Base-by-base conservation (phyloP, 768 basidiomycete species). In the Rubroboletus satanas region DNA sequence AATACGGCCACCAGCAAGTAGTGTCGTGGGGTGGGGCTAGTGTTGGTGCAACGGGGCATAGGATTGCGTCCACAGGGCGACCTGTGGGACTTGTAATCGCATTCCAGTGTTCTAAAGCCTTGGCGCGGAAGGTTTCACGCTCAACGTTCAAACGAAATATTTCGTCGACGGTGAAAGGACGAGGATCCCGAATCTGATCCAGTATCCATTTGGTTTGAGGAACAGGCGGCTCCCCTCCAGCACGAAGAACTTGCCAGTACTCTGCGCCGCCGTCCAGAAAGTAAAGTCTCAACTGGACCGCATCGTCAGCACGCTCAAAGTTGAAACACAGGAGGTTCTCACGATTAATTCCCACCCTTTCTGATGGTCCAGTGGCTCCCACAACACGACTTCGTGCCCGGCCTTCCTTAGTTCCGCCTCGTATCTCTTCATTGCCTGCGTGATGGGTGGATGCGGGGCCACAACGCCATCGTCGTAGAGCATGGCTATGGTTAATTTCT, bases 391-490 rank as follows among this genome's bases (percentile, higher is more conserved):
- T 47, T 82, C 76, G 60, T 82, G 81, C 5, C 80, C 80, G 4
- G 77, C 78, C 26, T 64, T 70, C 52, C 70, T 56, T 37, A 82
- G 63, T 17, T 73, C 75, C 15, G 71, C 61, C 56, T 73, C 75
- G 48, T 71, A 70, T 45, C 59, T 60, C 52, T 74, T 64, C 58
- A 83, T 56, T 18, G 75, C 80, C 31, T 72, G 67, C 0, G 62
- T 57, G 35, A 81, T 72, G 1, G 80, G 80, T 37, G 81, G 79
- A 50, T 79, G 77, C 33, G 80, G 80, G 47, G 64, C 64, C 31
- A 80, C 81, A 31, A 77, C 73, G 8, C 77, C 78, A 56, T 82
- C 79, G 48, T 82, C 79, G 69, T 75, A 76, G 46, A 82, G 69
- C 51, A 82, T 64, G 43, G 73, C 80, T 59, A 82, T 72, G 15